Evolutionary conservation across 2,329 filamentous ascomycete species (phyloP).

Genomic region (Graphilbum ipis-grandicollis): DNA sequence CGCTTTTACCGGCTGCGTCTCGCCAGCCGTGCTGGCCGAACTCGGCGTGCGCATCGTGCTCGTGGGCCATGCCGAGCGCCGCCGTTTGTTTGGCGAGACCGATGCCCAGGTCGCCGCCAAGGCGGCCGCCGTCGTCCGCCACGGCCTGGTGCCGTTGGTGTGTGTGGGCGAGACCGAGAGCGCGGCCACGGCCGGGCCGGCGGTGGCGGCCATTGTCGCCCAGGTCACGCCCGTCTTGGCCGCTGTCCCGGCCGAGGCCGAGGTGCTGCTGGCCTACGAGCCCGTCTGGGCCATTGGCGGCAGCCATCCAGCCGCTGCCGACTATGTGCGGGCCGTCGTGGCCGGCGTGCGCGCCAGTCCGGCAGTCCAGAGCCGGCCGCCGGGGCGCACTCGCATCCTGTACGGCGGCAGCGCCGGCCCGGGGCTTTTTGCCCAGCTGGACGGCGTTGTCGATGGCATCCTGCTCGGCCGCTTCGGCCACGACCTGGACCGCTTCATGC

Average conservation of each 20-base stretch:
- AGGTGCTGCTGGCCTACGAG: slow-evolving; percentile 70
- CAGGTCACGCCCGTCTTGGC: slow-evolving; percentile 50
- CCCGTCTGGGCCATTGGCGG: slow-evolving; percentile 82
- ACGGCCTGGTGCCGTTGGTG: slow-evolving; percentile 59
- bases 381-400: slow-evolving; percentile 41
- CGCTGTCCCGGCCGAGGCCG: slow-evolving; percentile 40
- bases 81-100: slow-evolving; percentile 57
- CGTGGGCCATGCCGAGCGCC: slow-evolving; percentile 65
- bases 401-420: slow-evolving; percentile 76
- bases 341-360: slow-evolving; percentile 40
- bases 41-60: slow-evolving; percentile 59
- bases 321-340: slow-evolving; percentile 57
- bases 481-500: slow-evolving; percentile 51
- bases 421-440: slow-evolving; percentile 52
- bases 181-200: slow-evolving; percentile 39
- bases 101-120: slow-evolving; percentile 51
- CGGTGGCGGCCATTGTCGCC: slow-evolving; percentile 45
- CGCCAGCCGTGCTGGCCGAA: slow-evolving; percentile 46
- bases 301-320: slow-evolving; percentile 48
- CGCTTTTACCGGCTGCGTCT: slow-evolving; percentile 64
- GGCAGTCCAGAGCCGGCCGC: slow-evolving; percentile 30
- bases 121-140: slow-evolving; percentile 46
- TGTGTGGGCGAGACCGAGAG: slow-evolving; percentile 54
- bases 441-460: slow-evolving; percentile 57
- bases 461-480: slow-evolving; percentile 73